Evolutionary conservation across 2,329 filamentous ascomycete genomes (phyloP), one percentile per base, ranked within the genome.

Genomic region (Microcyclosporella mali): DNA sequence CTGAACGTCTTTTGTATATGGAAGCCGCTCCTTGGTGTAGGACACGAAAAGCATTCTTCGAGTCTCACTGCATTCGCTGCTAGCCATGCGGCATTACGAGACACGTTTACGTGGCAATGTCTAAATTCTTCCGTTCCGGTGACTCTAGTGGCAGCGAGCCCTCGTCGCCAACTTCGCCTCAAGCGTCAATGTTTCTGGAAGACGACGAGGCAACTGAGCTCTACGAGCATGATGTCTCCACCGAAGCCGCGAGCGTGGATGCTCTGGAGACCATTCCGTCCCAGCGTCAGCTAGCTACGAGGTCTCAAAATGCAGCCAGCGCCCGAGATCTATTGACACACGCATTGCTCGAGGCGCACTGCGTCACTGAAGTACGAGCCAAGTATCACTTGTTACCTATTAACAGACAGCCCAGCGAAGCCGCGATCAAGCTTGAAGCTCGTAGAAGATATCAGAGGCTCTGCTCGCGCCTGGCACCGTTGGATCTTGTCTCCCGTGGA

Each of bases 281-380:
- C 28, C 40, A 42, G 18, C 37, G 41, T 11, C 37, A 42, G 33
- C 6, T 34, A n/a, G 41, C 31, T 12, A 17, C 28, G 8, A 17
- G 25, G n/a, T n/a, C n/a, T n/a, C n/a, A n/a, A n/a, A n/a, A n/a
- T n/a, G n/a, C n/a, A n/a, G n/a, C n/a, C n/a, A n/a, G n/a, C n/a
- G 31, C 43, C 33, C 14, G 32, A 27, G 9, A 30, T 36, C 3
- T 28, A 31, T 8, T 8, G 15, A 8, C 49, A 4, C 69, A 72
- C 51, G 64, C 70, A 2, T 48, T 73, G 16, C 56, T 73, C 1
- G 70, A 73, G 52, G 65, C 70, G 33, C 63, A 66, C 40, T 67
- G 67, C 28, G 49, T 67, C 8, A 58, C 56, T 19, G 60, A 70
- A 37, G 66, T 67, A 9, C 41, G 41, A 12, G 33, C 17, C 2